Conservation (phyloP, 148 eudicot genomes). For the Vaccinium corymbosum region DNA sequence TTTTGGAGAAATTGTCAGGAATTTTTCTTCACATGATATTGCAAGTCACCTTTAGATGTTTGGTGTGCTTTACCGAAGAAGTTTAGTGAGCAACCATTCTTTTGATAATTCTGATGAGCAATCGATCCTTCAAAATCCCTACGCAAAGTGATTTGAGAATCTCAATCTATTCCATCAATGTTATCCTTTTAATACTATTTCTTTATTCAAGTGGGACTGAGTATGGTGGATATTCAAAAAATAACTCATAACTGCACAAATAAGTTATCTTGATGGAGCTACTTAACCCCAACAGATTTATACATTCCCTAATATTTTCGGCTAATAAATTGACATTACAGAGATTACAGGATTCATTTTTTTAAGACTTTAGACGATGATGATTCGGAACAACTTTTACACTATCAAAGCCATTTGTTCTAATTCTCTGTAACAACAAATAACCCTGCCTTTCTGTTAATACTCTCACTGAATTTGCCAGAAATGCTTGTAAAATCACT, state of each 20-base stretch:
- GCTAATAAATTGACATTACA: not conserved
- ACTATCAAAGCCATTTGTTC: not conserved
- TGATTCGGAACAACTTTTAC: not conserved
- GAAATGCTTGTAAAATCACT: not conserved
- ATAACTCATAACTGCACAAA: not conserved
- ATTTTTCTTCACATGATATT: not conserved
- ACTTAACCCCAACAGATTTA: not conserved
- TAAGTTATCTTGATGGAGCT: not conserved
- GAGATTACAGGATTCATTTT: not conserved
- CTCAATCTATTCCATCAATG: not conserved
- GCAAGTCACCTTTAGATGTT: not conserved
- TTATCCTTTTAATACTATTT: not conserved
- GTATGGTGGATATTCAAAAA: not conserved
- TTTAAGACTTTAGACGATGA: not conserved
- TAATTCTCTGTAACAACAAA: not conserved
- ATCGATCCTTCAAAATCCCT: not conserved
- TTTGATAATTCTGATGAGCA: not conserved
- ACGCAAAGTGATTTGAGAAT: not conserved
- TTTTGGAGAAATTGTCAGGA: not conserved
- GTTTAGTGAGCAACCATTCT: not conserved
- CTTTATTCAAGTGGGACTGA: not conserved
- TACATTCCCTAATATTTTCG: not conserved
- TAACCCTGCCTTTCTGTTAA: not conserved
- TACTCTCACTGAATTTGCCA: not conserved
- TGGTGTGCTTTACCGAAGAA: not conserved